Conservation (phyloP, 345 rosid species). For the Geranium rotundifolium region DNA sequence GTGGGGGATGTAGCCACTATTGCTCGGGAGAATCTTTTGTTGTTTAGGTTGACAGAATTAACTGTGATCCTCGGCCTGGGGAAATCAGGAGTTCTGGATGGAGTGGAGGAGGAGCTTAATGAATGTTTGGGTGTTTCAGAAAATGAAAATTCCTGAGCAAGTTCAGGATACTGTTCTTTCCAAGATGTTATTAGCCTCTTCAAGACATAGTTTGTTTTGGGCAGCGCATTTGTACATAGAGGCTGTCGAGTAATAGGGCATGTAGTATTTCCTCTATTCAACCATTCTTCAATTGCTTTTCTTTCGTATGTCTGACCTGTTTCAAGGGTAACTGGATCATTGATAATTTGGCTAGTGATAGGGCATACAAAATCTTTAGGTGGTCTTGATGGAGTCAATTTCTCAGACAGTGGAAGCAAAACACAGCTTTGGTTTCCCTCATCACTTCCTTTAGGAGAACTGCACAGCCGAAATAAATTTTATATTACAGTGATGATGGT, state of each 20-base stretch:
- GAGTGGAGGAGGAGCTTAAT: conserved; percentile 20
- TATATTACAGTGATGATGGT: background rate
- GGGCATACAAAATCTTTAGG: conserved; percentile 69
- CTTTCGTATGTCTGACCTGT: conserved; percentile 69
- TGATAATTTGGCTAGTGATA: conserved; percentile 48
- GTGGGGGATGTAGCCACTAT: conserved; percentile 37
- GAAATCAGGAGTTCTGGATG: conserved; percentile 13
- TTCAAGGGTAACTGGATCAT: conserved; percentile 61
- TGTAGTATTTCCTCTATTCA: conserved; percentile 41
- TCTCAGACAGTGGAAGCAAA: conserved; percentile 37
- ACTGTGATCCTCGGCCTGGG: conserved; percentile 10
- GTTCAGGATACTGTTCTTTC: conserved; percentile 56
- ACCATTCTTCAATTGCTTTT: conserved; percentile 67
- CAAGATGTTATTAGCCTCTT: conserved; percentile 57
- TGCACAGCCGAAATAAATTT: conserved; percentile 12
- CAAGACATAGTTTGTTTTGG: conserved; percentile 60
- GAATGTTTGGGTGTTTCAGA: conserved; percentile 42
- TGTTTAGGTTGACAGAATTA: conserved; percentile 18
- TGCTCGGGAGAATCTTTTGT: conserved; percentile 23
- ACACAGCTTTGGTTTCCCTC: conserved; percentile 38
- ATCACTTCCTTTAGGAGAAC: conserved; percentile 26
- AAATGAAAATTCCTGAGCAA: conserved; percentile 43
- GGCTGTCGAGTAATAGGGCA: conserved; percentile 59
- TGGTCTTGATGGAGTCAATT: conserved; percentile 31
- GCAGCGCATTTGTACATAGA: conserved; percentile 28